A percentile compares a stretch with the other conserved stretches of the same genome.
These are phyloP conservation scores for Boletus coccyginus DNA, from an alignment of 768 basidiomycete species.

Conservation along the genomic window DNA sequence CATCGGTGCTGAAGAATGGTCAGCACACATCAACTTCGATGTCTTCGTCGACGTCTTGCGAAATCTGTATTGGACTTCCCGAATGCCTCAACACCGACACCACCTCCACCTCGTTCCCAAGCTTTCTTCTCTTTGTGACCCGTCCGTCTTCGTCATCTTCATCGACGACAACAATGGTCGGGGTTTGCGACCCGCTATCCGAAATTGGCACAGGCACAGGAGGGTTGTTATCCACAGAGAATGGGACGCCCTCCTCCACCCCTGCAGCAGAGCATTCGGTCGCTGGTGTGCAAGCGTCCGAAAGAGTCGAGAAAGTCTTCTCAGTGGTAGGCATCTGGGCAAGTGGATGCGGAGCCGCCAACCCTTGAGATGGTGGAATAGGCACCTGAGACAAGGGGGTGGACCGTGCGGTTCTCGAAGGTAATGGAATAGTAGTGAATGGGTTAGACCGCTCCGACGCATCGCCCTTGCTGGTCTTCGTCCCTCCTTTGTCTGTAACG, in stretches of 20 bases:
- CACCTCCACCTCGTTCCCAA: conserved; percentile 17
- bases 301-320: neutral
- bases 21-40: conserved; percentile 30
- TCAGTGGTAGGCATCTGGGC: neutral
- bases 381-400: neutral
- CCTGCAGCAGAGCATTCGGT: conserved; percentile 3
- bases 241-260: conserved; percentile 19
- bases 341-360: neutral
- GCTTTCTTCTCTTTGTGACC: conserved; percentile 51
- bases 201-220: conserved; percentile 35
- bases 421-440: conserved; percentile 47
- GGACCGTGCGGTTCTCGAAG: conserved; percentile 21
- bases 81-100: neutral
- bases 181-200: conserved; percentile 36
- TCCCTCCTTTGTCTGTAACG: conserved; percentile 39
- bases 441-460: conserved; percentile 29
- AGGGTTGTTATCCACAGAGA: conserved; percentile 18
- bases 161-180: conserved; percentile 60
- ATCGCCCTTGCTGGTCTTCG: conserved; percentile 37
- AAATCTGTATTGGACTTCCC: neutral
- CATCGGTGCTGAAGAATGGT: neutral
- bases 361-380: neutral
- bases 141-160: conserved; percentile 54
- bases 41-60: conserved; percentile 24
- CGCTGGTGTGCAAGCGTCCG: conserved; percentile 12